A percentile compares a stretch with the other conserved stretches of the same genome.
Evolutionary conservation across 257 asterid genomes (phyloP).

Genomic region (Ballota nigra): DNA sequence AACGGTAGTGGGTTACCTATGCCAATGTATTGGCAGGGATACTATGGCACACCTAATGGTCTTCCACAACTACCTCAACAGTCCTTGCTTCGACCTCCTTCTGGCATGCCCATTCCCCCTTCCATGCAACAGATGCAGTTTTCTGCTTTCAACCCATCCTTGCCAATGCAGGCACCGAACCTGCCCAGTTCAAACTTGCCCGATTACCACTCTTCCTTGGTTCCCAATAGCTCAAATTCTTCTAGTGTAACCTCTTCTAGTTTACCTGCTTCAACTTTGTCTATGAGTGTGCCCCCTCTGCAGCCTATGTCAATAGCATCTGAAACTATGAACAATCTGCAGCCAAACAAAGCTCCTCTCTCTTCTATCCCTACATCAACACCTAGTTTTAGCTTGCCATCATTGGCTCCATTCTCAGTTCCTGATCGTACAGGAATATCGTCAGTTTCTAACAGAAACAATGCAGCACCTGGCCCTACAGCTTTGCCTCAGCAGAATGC

Average conservation of each 20-base stretch:
- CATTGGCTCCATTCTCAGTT: conserved; percentile 41
- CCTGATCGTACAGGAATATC: conserved; percentile 43
- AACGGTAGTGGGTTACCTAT: conserved; percentile 64
- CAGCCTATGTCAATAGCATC: conserved; percentile 47
- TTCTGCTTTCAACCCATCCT: conserved; percentile 60
- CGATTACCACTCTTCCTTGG: conserved; percentile 48
- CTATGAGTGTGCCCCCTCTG: conserved; percentile 48
- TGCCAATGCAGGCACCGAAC: conserved; percentile 46
- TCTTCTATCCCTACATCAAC: conserved; percentile 39
- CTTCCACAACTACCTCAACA: conserved; percentile 80
- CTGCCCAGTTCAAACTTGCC: conserved; percentile 53
- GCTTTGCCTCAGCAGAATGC: conserved; percentile 38
- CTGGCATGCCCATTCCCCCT: conserved; percentile 69
- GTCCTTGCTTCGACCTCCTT: conserved; percentile 79
- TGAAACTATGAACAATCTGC: conserved; percentile 39
- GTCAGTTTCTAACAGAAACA: conserved; percentile 44
- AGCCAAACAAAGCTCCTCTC: conserved; percentile 50
- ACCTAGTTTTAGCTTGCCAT: conserved; percentile 42
- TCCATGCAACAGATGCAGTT: conserved; percentile 81
- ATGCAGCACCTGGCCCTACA: conserved; percentile 36
- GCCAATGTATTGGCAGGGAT: conserved; percentile 99
- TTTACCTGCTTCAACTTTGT: conserved; percentile 48
- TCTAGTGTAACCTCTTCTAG: conserved; percentile 48
- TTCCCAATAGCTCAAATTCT: conserved; percentile 42
- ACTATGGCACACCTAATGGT: conserved; percentile 78